A percentile compares a stretch with the other conserved stretches of the same genome.
Evolutionary conservation across 1,284 basidiomycete genomes (phyloP).

Genomic region (Cerrena zonata): DNA sequence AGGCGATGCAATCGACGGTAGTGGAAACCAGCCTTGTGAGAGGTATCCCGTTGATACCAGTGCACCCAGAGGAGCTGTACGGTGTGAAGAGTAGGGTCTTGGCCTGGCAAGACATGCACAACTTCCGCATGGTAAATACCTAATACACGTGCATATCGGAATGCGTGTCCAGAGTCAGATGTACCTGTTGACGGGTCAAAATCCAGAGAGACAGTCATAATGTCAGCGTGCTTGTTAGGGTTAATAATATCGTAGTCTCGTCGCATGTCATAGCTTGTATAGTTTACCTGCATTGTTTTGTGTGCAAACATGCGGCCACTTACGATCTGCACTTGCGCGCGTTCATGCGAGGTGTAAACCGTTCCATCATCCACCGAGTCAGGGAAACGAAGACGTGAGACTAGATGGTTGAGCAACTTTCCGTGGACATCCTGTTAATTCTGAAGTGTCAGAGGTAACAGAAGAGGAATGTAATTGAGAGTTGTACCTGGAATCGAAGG

Average conservation of each 20-base stretch:
- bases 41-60: constrained; percentile 19
- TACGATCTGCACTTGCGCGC: constrained; percentile 4
- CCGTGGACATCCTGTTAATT: neutral
- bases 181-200: neutral
- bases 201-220: neutral
- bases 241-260: constrained; percentile 29
- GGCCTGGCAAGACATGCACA: neutral
- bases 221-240: constrained; percentile 15
- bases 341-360: neutral
- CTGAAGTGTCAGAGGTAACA: neutral
- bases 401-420: neutral
- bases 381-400: neutral
- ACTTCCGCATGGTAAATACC: constrained; percentile 5
- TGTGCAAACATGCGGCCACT: constrained; percentile 19
- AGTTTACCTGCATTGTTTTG: constrained; percentile 18
- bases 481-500: neutral
- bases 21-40: constrained; percentile 10
- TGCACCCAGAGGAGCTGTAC: constrained; percentile 28
- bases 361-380: neutral
- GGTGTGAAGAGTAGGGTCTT: neutral
- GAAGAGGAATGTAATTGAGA: neutral
- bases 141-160: neutral
- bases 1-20: constrained; percentile 17
- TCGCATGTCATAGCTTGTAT: constrained; percentile 25
- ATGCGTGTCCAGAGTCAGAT: neutral